These are phyloP conservation scores for Botrytis deweyae DNA, from an alignment of 2,329 filamentous ascomycete genomes.

Conservation along the genomic window DNA sequence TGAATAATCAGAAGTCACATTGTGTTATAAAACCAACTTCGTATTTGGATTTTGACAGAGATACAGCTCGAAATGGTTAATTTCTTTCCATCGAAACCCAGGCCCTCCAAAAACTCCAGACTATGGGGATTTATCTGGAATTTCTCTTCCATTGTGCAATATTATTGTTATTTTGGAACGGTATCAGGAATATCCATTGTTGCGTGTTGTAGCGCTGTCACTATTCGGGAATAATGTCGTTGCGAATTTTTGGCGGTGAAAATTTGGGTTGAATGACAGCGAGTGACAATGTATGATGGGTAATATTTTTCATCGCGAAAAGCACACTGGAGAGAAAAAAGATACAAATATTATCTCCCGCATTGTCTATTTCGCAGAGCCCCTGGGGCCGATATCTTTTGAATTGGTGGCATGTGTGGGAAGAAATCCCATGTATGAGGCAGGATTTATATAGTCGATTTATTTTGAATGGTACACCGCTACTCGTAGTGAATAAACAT, in stretches of 20 bases:
- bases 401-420: neutral
- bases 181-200: neutral
- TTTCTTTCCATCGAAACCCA: neutral
- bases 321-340: neutral
- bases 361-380: neutral
- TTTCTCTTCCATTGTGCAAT: neutral
- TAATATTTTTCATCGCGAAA: neutral
- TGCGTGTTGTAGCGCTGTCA: neutral
- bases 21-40: neutral
- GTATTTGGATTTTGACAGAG: neutral
- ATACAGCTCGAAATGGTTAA: rapidly evolving
- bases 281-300: neutral
- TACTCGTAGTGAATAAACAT: neutral
- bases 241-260: neutral
- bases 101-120: neutral
- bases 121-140: neutral
- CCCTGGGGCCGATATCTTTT: too few species aligned
- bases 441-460: neutral
- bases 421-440: neutral
- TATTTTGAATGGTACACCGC: neutral
- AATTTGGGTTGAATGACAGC: neutral
- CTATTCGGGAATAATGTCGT: neutral
- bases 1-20: neutral
- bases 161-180: neutral
- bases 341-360: neutral